Base-by-base conservation (phyloP, 116 monocot species). In the Thalassia testudinum region DNA sequence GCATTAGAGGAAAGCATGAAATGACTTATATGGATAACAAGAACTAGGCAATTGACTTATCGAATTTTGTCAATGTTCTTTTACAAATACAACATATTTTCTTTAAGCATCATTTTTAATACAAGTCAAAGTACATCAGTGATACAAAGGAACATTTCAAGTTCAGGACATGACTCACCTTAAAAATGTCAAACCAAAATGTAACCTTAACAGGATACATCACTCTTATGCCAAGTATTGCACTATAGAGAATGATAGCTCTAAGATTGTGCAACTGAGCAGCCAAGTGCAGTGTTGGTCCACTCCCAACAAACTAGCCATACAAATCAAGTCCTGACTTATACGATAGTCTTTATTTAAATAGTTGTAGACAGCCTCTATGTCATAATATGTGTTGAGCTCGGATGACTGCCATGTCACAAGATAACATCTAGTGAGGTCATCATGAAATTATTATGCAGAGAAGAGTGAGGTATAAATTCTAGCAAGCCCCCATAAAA, bases 251-350 rank as follows among this genome's bases (percentile, higher is more conserved):
- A 42, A 92, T 78, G 40, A 92, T 83, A 26, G 61, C 92, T 75
- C 83, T 66, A 19, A 82, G 66, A 30, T 58, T 69, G 25, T 75
- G 70, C 19, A 86, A 45, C 3, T 65, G 76, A 12, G 87, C 59
- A 51, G 80, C 92, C 61, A 92, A 66, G 50, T 92, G 80, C 49
- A 93, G 66, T 17, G 92, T 93, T 7, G 92, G 92, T 37, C 92
- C 92, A 38, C 87, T 93, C 17, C 92, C 92, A 47, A 93, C 92
- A 26, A 87, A 93, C 65, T 93, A 83, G 22, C 92, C 92, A 72
- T 93, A 93, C 30, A 93, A 56, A 56, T 87, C 80, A 44, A 93
- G 54, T 93, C 87, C 59, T 80, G 73, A 50, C 27, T 65, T 25
- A 80, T 65, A 28, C 70, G 75, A 48, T 87, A 87, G 21, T 87